phyloP scores from a whole-genome alignment of 2,329 filamentous ascomycete species.

The Ilyonectria sp. region DNA sequence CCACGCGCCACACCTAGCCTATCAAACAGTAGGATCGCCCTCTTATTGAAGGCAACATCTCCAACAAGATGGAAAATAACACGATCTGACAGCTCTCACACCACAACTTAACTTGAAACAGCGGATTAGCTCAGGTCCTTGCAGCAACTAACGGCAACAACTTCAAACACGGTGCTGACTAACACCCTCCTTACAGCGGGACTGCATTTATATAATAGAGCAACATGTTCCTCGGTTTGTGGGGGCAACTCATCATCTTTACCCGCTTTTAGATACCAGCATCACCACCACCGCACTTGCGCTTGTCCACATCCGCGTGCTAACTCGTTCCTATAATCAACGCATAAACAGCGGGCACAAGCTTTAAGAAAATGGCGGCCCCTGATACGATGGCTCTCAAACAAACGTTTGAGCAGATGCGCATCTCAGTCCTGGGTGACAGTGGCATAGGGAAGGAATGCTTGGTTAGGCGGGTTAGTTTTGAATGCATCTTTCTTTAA shows the following conservation, averaged over 20 bases:
- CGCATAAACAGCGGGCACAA: not conserved
- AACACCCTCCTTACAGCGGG: slow-evolving; percentile 31
- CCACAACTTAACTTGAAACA: not conserved
- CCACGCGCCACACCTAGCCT: not conserved
- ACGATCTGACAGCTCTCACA: not conserved
- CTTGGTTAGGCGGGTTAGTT: slow-evolving; percentile 40
- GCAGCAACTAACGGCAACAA: not conserved
- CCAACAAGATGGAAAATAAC: not conserved
- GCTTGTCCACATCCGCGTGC: not conserved
- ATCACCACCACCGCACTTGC: not conserved
- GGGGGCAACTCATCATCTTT: not conserved
- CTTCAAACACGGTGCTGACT: slow-evolving; percentile 30
- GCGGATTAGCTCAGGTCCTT: not conserved
- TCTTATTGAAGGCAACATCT: not conserved
- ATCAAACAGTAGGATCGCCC: not conserved
- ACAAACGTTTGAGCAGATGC: slow-evolving; percentile 30
- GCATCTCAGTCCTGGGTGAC: slow-evolving; percentile 38
- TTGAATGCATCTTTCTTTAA: not conserved
- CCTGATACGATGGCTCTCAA: not conserved
- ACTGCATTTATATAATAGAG: slow-evolving; percentile 23
- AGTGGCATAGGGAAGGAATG: slow-evolving; percentile 37
- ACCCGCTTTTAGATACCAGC: not conserved
- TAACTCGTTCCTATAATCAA: not conserved
- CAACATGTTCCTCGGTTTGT: slow-evolving; percentile 1
- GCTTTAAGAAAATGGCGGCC: not conserved